Evolutionary conservation across 805 yeast species (phyloP).

Genomic region (Lipomyces orientalis): DNA sequence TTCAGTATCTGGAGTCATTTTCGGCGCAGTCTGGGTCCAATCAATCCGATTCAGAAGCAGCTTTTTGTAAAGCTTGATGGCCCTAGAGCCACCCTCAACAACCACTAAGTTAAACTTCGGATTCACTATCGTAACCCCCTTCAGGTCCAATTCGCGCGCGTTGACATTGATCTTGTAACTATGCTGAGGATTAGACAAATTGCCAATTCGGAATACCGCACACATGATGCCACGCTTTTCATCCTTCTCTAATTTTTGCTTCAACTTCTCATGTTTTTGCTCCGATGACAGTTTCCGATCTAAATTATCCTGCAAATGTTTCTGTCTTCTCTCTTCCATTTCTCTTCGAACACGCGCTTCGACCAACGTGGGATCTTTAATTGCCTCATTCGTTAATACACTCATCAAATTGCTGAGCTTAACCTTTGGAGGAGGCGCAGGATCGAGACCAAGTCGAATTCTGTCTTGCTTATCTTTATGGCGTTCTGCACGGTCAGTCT

Average conservation of each 20-base stretch:
- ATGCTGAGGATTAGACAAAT: conserved; percentile 67
- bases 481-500: conserved; percentile 66
- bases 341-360: conserved; percentile 74
- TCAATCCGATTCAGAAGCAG: conserved; percentile 65
- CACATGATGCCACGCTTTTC: conserved; percentile 58
- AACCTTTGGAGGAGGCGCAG: conserved; percentile 90
- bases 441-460: conserved; percentile 77
- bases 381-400: conserved; percentile 82
- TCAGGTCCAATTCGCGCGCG: conserved; percentile 71
- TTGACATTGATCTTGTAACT: conserved; percentile 76
- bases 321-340: conserved; percentile 61
- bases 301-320: conserved; percentile 67
- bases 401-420: conserved; percentile 83
- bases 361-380: conserved; percentile 85
- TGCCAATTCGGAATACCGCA: conserved; percentile 62
- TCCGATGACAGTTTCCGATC: conserved; percentile 67
- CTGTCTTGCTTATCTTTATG: conserved; percentile 77
- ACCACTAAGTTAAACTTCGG: conserved; percentile 60
- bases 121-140: conserved; percentile 57
- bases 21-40: conserved; percentile 60
- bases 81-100: conserved; percentile 74
- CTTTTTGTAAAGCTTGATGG: conserved; percentile 65
- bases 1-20: conserved; percentile 25
- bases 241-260: conserved; percentile 55
- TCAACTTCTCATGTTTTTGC: conserved; percentile 57